phyloP scores from a whole-genome alignment of 169 alveolate species.

The Plasmodium relictum region DNA sequence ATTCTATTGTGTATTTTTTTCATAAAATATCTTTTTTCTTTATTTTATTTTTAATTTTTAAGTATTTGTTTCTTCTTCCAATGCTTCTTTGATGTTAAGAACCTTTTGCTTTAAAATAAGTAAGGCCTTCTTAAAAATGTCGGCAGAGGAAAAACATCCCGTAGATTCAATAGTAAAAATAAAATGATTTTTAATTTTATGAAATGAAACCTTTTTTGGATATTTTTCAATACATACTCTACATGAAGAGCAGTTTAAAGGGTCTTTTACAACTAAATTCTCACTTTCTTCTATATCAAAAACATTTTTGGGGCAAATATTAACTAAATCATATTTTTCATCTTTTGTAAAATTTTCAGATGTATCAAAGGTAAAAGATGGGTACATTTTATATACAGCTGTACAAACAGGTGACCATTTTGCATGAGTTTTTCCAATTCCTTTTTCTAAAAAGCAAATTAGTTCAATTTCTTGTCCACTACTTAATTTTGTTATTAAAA shows the following conservation, averaged over 20 bases:
- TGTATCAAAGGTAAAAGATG: constrained; percentile 78
- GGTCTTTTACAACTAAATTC: constrained; percentile 90
- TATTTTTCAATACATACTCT: constrained; percentile 97
- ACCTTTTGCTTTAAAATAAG: constrained; percentile 78
- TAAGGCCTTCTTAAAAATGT: constrained; percentile 82
- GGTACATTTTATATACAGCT: constrained; percentile 97
- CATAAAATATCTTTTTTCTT: background rate
- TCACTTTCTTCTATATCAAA: constrained; percentile 94
- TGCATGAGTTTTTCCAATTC: constrained; percentile 98
- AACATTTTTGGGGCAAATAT: constrained; percentile 96
- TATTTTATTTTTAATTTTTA: background rate
- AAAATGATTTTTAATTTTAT: constrained; percentile 89
- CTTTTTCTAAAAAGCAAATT: constrained; percentile 95
- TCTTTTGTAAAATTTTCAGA: constrained; percentile 87
- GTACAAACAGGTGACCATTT: constrained; percentile 99
- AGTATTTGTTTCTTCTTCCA: constrained; percentile 45
- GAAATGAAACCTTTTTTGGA: constrained; percentile 85
- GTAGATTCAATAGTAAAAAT: constrained; percentile 90
- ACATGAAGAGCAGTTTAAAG: constrained; percentile 97
- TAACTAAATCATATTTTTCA: constrained; percentile 92
- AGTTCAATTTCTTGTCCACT: constrained; percentile 98
- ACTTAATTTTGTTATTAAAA: constrained; percentile 95
- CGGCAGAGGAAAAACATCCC: constrained; percentile 85
- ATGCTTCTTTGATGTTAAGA: constrained; percentile 69
- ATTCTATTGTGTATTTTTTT: background rate